Evolutionary conservation across 805 yeast species (phyloP), one percentile per base, ranked within the genome.

Genomic region (Pichia gijzeniarum): DNA sequence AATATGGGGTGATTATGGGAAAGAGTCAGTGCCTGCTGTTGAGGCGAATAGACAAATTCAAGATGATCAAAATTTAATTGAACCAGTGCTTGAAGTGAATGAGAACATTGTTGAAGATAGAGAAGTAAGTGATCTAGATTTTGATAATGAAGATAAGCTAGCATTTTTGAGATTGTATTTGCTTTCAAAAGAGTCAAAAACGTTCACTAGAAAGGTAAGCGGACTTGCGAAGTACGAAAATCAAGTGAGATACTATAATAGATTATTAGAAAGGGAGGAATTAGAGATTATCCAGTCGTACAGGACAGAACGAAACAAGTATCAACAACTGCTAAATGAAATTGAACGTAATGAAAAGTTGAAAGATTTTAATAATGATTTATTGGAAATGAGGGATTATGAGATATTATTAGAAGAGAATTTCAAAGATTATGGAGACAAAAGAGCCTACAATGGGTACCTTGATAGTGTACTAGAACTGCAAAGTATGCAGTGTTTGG

Each of bases 371-470:
- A 62, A 59, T 32, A 54, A 54, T 27, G 72, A 69, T 49, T 40
- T 66, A 33, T 47, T 48, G 4, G 73, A 69, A 40, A 43, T 43
- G 33, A 52, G 65, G 38, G 72, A 68, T 44, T 60, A 48, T 40
- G 67, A 63, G 38, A 30, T 68, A 6, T 39, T 59, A 9, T 50
- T 64, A 25, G 48, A 60, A 17, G 56, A 60, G 35, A 38, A 53
- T 2, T 49, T 49, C 53, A 50, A 58, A 35, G 47, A 57, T 5
- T 65, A 59, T 43, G 50, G 50, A 32, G 53, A 57, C 27, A 53
- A 59, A 30, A 57, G 59, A 32, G 55, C 58, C 8, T 27, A 59
- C 30, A 52, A 51, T 13, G 46, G 48, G 5, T 66, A 54, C 43
- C 50, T 60, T 16, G 48, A 54, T 7, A 63, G 60, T 25, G 39